Base-by-base conservation (phyloP, 306 rosid genomes). In the Glycine soja region DNA sequence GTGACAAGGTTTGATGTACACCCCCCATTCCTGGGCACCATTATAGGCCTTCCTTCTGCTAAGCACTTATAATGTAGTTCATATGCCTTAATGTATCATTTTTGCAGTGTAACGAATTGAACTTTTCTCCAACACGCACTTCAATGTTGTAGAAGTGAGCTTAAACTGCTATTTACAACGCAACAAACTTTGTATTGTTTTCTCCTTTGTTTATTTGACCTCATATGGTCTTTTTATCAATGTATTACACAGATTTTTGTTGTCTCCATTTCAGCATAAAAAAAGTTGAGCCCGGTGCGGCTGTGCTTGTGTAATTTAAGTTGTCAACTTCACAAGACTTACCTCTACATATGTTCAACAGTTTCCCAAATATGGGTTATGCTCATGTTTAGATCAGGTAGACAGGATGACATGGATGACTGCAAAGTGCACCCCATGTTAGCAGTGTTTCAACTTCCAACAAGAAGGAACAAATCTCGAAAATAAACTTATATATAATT, bases 271-370 rank as follows among this genome's bases (percentile, higher is more conserved):
- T 51, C 16, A 51, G 30, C 24, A 54, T 51, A 12, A 51, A 14
- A 14, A 51, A 24, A 24, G 4, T 7, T 15, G 11, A 54, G 10
- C 2, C 30, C n/a, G 2, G 10, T 54, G 10, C 16, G 30, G 30
- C 30, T 24, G 30, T 24, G 30, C 30, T 15, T 15, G 2, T 5
- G 77, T 54, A 56, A 81, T 58, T 80, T 54, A 54, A 70, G 59
- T 57, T 42, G 38, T 50, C 73, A 67, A 75, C 45, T 76, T 79
- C 85, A 71, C 30, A 24, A 2, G 30, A 24, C 30, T 24, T 24
- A 24, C 30, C 30, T 24, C 30, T 24, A 24, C 30, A 24, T 24
- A 24, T 24, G 30, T 24, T 24, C 30, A 24, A 24, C 30, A 24
- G 30, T 24, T 24, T 24, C 30, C 30, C 30, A 24, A 24, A 24